A percentile compares a stretch with the other conserved stretches of the same genome.
phyloP scores from a whole-genome alignment of 2,329 filamentous ascomycete species.

The Colletotrichum coccodes region DNA sequence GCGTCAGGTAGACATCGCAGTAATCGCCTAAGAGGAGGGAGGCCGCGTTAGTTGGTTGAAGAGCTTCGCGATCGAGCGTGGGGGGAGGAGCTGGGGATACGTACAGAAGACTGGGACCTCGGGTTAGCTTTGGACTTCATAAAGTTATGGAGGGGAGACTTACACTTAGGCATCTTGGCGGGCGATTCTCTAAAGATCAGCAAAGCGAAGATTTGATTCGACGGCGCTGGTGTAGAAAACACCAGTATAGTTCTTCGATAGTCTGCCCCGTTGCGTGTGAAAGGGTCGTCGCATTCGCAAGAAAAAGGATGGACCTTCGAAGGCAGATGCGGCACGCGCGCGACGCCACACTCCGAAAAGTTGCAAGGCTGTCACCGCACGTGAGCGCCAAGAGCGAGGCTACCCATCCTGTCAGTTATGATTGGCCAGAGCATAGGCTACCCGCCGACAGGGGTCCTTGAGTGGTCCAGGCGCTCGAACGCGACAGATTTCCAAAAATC shows the following conservation, averaged over 20 bases:
- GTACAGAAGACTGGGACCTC: slow-evolving; percentile 70
- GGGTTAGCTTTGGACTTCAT: slow-evolving; percentile 34
- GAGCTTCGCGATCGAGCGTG: slow-evolving; percentile 6
- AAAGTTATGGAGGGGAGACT: slow-evolving; percentile 49
- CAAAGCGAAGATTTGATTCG: neutral
- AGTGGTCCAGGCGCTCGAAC: slow-evolving; percentile 33
- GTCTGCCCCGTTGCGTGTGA: neutral
- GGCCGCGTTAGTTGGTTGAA: slow-evolving; percentile 42
- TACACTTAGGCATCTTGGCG: slow-evolving; percentile 87
- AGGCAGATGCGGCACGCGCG: slow-evolving; percentile 4
- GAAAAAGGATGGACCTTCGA: neutral
- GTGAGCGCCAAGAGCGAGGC: slow-evolving; percentile 10
- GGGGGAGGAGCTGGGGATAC: neutral
- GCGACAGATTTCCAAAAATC: slow-evolving; percentile 37
- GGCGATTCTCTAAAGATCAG: neutral
- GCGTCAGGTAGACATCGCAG: slow-evolving; percentile 99
- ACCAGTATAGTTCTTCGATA: slow-evolving; percentile 13
- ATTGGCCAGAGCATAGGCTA: slow-evolving; percentile 12
- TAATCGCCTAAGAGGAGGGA: slow-evolving; percentile 76
- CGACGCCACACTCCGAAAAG: slow-evolving; percentile 25
- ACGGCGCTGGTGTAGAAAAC: neutral
- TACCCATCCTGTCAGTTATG: neutral
- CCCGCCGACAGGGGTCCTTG: slow-evolving; percentile 10
- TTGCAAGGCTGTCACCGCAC: slow-evolving; percentile 25
- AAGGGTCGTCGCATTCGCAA: slow-evolving; percentile 20